These are phyloP conservation scores for Lachnellula subtilissima DNA, from an alignment of 2,329 filamentous ascomycete genomes.

Conservation along the genomic window DNA sequence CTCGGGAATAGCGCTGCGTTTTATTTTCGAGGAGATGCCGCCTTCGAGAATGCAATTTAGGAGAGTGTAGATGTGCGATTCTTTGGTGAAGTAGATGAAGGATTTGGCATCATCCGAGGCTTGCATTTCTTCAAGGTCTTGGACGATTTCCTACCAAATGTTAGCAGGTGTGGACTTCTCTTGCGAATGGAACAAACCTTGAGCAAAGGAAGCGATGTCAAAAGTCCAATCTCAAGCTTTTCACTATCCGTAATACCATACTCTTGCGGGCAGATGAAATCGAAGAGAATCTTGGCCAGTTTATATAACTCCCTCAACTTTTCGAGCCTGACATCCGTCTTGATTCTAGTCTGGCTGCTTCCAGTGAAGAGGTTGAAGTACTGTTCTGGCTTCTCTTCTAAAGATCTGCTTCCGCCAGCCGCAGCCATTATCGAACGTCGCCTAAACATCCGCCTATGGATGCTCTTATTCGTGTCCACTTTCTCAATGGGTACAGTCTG, in stretches of 20 bases:
- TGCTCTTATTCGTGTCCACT: slow-evolving; percentile 24
- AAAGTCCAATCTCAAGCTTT: slow-evolving; percentile 95
- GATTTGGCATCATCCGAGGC: slow-evolving; percentile 90
- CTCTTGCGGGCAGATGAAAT: slow-evolving; percentile 97
- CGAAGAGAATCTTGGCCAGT: slow-evolving; percentile 89
- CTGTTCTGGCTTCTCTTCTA: slow-evolving; percentile 47
- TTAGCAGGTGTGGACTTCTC: slow-evolving; percentile 9
- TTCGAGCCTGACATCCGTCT: slow-evolving; percentile 78
- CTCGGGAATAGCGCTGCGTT: slow-evolving; percentile 90
- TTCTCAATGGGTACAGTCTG: slow-evolving; percentile 23
- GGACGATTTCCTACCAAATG: slow-evolving; percentile 74
- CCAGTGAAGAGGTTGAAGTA: slow-evolving; percentile 92
- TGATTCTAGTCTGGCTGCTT: slow-evolving; percentile 67
- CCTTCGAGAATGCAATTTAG: slow-evolving; percentile 97
- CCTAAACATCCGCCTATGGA: slow-evolving; percentile 50
- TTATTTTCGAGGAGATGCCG: slow-evolving; percentile 94
- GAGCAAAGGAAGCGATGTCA: slow-evolving; percentile 87
- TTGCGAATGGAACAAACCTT: slow-evolving; percentile 35
- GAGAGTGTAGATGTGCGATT: slow-evolving; percentile 96
- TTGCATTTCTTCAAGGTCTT: slow-evolving; percentile 95
- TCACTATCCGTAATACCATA: slow-evolving; percentile 94
- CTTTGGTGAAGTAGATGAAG: slow-evolving; percentile 99
- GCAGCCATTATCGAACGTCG: slow-evolving; percentile 54
- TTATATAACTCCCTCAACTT: slow-evolving; percentile 91
- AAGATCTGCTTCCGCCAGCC: slow-evolving; percentile 37